phyloP scores from a whole-genome alignment of 257 asterid genomes.

The Solanum dulcamara region DNA sequence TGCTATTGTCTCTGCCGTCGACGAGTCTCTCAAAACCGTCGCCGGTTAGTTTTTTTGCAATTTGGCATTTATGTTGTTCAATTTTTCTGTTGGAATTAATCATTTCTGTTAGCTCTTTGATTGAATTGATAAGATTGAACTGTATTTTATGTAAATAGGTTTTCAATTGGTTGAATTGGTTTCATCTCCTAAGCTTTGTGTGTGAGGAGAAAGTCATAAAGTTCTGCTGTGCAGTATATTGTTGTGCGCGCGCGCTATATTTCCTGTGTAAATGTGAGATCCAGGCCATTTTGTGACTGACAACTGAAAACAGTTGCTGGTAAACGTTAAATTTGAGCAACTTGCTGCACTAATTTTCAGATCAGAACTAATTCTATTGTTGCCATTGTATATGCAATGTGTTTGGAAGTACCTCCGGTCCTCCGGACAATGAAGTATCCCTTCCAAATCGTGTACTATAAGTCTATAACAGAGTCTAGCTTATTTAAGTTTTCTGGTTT shows the following conservation, averaged over 20 bases:
- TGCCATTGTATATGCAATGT: not conserved
- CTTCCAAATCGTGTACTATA: not conserved
- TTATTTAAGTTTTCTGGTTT: not conserved
- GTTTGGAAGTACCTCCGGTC: not conserved
- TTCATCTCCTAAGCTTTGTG: not conserved
- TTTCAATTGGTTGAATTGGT: not conserved
- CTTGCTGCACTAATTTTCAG: not conserved
- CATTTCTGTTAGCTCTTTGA: not conserved
- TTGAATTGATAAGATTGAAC: not conserved
- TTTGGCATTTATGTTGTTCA: not conserved
- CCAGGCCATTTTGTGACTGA: not conserved
- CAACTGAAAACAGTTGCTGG: not conserved
- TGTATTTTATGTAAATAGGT: not conserved
- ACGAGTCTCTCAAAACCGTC: slow-evolving; percentile 41
- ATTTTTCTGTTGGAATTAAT: not conserved
- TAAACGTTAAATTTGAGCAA: not conserved
- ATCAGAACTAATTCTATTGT: not conserved
- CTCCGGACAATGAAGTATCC: not conserved
- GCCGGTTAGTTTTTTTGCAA: not conserved
- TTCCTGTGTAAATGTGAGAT: not conserved
- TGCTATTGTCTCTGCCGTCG: slow-evolving; percentile 45
- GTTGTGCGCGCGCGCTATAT: not conserved
- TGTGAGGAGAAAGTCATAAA: not conserved
- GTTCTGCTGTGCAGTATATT: not conserved
- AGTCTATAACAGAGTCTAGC: not conserved